Evolutionary conservation across 345 rosid genomes (phyloP), one percentile per base, ranked within the genome.

Genomic region (Pistacia atlantica): DNA sequence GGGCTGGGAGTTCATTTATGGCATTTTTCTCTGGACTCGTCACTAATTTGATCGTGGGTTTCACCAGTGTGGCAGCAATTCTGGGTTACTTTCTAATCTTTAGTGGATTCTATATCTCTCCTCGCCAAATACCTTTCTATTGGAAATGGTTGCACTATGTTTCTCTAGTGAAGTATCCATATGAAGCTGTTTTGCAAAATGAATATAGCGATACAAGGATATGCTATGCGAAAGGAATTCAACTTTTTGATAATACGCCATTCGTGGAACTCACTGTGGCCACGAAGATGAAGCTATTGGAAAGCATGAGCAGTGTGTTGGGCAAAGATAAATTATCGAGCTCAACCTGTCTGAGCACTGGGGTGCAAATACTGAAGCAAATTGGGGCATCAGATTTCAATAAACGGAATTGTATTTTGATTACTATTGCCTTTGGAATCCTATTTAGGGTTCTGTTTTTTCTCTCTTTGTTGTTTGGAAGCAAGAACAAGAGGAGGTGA

Each of bases 21-120:
- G 81, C 87, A 17, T 88, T 90, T 79, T 65, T 85, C 5, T 73
- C 89, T 35, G 91, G 88, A 8, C 68, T 88, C 1, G 83, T 88
- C 9, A 84, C 90, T 4, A 79, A 88, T 51, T 77, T 86, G 3
- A 84, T 85, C 51, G 46, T 79, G 0, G 89, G 84, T 13, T 77
- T 81, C 42, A 78, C 80, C n/a, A 45, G 81, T 8, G 78, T 78
- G 13, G 75, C 74, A 71, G 65, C 85, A 0, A 72, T 83, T 45
- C 62, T 86, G 4, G 79, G 76, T 4, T 76, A 77, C 7, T 86
- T 83, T 57, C 75, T 83, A 8, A 79, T 86, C 31, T 84, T 86
- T 46, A 78, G 83, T 1, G 83, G 87, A 10, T 79, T 76, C 79
- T 80, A 83, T 79, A 81, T 83, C 22, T 68, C 83, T 9, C 75